These are phyloP conservation scores for Trichosanthes truncata DNA, from an alignment of 306 rosid genomes.

Conservation along the genomic window DNA sequence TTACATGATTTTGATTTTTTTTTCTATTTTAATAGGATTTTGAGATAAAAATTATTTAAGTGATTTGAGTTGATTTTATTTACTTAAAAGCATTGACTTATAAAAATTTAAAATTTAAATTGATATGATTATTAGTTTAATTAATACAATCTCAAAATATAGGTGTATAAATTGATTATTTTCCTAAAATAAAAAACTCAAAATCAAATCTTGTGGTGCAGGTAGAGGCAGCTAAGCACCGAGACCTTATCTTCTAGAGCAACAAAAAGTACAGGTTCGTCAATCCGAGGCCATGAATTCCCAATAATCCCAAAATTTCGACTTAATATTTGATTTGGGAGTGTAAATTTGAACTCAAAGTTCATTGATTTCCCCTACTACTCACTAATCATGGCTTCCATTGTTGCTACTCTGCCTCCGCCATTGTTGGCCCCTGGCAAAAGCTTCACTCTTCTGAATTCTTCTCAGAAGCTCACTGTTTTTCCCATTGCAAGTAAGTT, in stretches of 20 bases:
- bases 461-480: conserved; percentile 22
- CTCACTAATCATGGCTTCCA: conserved; percentile 48
- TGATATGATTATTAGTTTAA: too few relatives aligned
- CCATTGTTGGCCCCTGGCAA: conserved; percentile 37
- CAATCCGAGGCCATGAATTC: neutral
- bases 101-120: too few relatives aligned
- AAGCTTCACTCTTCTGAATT: conserved; percentile 19
- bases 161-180: too few relatives aligned
- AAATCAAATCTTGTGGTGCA: neutral
- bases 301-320: neutral
- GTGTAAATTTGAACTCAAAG: neutral
- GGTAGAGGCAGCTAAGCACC: neutral
- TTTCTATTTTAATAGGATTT: too few relatives aligned
- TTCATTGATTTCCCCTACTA: neutral
- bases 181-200: neutral
- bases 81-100: too few relatives aligned
- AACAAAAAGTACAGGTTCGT: neutral
- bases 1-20: too few relatives aligned
- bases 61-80: too few relatives aligned
- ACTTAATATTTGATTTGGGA: neutral
- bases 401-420: conserved; percentile 45
- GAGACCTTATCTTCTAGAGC: neutral
- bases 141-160: too few relatives aligned
- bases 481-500: conserved; percentile 26
- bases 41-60: too few relatives aligned